A percentile compares a stretch with the other conserved stretches of the same genome.
Conservation (phyloP, 345 rosid genomes). For the Salix caprea region DNA sequence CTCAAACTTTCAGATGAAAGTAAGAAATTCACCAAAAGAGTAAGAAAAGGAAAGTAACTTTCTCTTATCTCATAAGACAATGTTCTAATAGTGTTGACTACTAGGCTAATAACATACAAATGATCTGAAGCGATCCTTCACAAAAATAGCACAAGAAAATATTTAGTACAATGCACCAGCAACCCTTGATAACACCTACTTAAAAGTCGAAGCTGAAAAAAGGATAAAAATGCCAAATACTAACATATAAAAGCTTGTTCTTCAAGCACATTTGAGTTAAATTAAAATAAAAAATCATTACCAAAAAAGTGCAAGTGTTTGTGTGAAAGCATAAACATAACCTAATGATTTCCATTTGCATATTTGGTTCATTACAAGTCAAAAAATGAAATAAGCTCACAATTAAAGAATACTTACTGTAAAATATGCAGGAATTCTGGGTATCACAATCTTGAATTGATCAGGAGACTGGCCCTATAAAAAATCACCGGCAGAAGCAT, state of each 20-base stretch:
- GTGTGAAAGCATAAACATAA: not conserved
- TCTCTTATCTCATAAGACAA: too few species aligned
- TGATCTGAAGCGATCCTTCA: not conserved
- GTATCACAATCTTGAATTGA: constrained; percentile 85
- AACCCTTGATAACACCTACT: not conserved
- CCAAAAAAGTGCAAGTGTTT: too few species aligned
- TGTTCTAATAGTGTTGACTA: not conserved
- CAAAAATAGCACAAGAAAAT: not conserved
- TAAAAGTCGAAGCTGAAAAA: not conserved
- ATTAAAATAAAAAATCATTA: not conserved
- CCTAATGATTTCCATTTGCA: not conserved
- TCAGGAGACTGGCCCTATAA: constrained; percentile 67
- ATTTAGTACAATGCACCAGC: not conserved
- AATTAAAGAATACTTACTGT: constrained; percentile 48
- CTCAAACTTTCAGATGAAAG: not conserved
- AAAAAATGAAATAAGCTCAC: not conserved
- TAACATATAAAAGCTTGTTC: too few species aligned
- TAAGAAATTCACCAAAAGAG: not conserved
- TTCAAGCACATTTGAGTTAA: too few species aligned
- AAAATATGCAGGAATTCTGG: constrained; percentile 89
- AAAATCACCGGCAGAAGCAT: constrained; percentile 1
- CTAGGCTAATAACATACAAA: not conserved
- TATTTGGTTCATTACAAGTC: not conserved
- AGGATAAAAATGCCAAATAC: not conserved
- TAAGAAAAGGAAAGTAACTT: not conserved